phyloP scores from a whole-genome alignment of 1,139 yeast species.

The Zhuliangozyma parablackwelliae region DNA sequence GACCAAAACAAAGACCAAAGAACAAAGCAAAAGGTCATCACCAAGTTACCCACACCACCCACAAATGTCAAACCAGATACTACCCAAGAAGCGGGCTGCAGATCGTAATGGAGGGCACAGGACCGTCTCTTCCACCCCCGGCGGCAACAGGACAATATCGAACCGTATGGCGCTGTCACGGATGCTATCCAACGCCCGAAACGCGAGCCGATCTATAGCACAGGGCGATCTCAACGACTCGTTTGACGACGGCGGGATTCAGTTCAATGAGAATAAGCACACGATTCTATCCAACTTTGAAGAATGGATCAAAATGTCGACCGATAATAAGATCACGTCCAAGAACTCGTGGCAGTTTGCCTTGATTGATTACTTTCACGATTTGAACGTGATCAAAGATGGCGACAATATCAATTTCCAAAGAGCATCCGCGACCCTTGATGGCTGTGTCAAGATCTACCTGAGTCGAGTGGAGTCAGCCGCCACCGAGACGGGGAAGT shows the following conservation, averaged over 20 bases:
- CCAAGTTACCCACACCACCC: too few relatives aligned
- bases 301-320: slow-evolving; percentile 87
- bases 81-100: too few relatives aligned
- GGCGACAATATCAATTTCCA: slow-evolving; percentile 43
- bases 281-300: slow-evolving; percentile 64
- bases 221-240: slow-evolving; percentile 14
- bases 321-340: slow-evolving; percentile 73
- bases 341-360: slow-evolving; percentile 72
- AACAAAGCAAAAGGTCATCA: too few relatives aligned
- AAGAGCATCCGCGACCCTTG: slow-evolving; percentile 35
- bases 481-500: slow-evolving; percentile 83
- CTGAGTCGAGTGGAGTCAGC: slow-evolving; percentile 78
- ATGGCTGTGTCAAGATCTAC: slow-evolving; percentile 41
- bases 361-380: slow-evolving; percentile 76
- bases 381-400: slow-evolving; percentile 39
- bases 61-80: too few relatives aligned
- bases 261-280: slow-evolving; percentile 42
- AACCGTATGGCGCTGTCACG: slow-evolving; percentile 7
- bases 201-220: slow-evolving; percentile 13
- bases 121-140: not conserved
- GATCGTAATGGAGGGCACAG: too few relatives aligned
- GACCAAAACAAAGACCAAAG: too few relatives aligned
- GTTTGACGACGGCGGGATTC: slow-evolving; percentile 38
- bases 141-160: slow-evolving; percentile 8
- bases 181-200: slow-evolving; percentile 14